Base-by-base conservation (phyloP, 163 green algal genomes). In the Scenedesmus sp. region DNA sequence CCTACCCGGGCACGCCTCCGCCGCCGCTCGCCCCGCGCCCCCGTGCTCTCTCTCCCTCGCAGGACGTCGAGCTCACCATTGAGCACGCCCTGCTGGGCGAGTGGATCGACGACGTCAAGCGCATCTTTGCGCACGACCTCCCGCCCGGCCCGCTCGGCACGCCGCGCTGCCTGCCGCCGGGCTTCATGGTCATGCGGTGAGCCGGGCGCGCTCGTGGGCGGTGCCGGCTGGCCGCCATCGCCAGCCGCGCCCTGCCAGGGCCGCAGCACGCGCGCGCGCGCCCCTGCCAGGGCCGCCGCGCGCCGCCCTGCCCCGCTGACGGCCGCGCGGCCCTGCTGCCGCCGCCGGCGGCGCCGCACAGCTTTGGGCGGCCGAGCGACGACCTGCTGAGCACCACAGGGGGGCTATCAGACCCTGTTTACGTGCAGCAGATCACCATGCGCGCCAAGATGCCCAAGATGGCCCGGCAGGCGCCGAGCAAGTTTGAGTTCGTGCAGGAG, bases 11-110 rank as follows among this genome's bases (percentile, higher is more conserved):
- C n/a, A n/a, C n/a, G n/a, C n/a, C n/a, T n/a, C n/a, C n/a, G n/a
- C n/a, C n/a, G n/a, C n/a, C n/a, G n/a, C n/a, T n/a, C n/a, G n/a
- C n/a, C n/a, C n/a, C n/a, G n/a, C n/a, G n/a, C n/a, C n/a, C n/a
- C n/a, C n/a, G n/a, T n/a, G n/a, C n/a, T n/a, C n/a, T n/a, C n/a
- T n/a, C n/a, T n/a, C n/a, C n/a, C n/a, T n/a, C n/a, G n/a, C n/a
- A 77, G 56, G 69, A 77, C 47, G 20, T 53, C 26, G 48, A 77
- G 48, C 24, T 77, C 10, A 63, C 48, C 17, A 66, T 77, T 14
- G 56, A 64, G 1, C 29, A 66, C 18, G 39, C 20, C 5, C 62
- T 18, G 7, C 13, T 71, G 11, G 10, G 20, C 13, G 22, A 31
- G 20, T 54, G 13, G 29, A 9, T 71, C 10, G 28, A 42, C 13